These are phyloP conservation scores for Spizellomyces punctatus DNA, from an alignment of 192 early-diverging fungal species.

Conservation along the genomic window DNA sequence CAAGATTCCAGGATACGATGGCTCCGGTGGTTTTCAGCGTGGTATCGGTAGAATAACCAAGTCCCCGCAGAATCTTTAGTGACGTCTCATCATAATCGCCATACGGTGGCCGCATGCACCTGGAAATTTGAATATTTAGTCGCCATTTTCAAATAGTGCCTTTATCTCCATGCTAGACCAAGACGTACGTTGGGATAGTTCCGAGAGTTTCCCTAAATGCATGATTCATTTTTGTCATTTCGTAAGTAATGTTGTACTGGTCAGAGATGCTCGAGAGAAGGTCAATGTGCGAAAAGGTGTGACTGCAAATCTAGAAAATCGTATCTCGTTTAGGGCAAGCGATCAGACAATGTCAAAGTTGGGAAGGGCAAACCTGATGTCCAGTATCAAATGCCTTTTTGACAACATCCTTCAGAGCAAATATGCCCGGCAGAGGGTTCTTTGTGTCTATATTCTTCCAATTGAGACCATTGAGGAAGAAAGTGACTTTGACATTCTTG, in stretches of 20 bases:
- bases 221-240: constrained; percentile 6
- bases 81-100: constrained; percentile 37
- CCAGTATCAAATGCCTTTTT: not conserved
- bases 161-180: no score
- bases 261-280: constrained; percentile 4
- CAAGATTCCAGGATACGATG: not conserved
- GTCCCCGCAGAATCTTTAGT: constrained; percentile 13
- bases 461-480: constrained; percentile 67
- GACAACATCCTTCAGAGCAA: not conserved
- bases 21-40: not conserved
- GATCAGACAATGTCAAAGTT: no score
- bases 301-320: not conserved
- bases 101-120: constrained; percentile 56
- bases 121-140: no score
- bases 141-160: no score
- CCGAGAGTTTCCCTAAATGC: constrained; percentile 21
- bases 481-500: constrained; percentile 53
- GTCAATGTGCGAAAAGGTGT: constrained; percentile 61
- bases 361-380: not conserved
- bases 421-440: not conserved
- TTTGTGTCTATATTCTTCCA: constrained; percentile 24
- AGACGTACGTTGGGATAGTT: not conserved
- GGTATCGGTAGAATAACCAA: not conserved
- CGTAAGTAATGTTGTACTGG: not conserved
- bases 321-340: no score